Evolutionary conservation across 345 rosid genomes (phyloP).

Genomic region (Lepidium aucheri): DNA sequence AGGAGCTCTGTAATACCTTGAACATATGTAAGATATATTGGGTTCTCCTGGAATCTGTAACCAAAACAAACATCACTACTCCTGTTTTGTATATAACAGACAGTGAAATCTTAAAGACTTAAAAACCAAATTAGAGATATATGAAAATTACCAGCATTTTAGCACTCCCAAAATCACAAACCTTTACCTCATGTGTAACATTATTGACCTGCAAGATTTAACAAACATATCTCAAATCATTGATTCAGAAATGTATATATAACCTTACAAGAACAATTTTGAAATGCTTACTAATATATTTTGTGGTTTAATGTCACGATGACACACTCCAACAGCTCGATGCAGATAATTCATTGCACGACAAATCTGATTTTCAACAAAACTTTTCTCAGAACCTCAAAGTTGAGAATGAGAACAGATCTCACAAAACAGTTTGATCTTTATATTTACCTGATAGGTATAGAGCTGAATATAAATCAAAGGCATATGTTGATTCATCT

Average conservation of each 20-base stretch:
- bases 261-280: background rate
- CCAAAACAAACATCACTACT: constrained; percentile 10
- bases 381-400: background rate
- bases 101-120: background rate
- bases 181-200: constrained; percentile 77
- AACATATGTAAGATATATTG: constrained; percentile 90
- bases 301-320: constrained; percentile 97
- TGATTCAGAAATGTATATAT: background rate
- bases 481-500: constrained; percentile 82
- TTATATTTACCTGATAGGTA: constrained; percentile 63
- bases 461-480: constrained; percentile 89
- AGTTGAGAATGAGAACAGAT: background rate
- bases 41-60: constrained; percentile 74
- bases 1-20: constrained; percentile 94
- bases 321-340: constrained; percentile 82
- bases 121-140: background rate
- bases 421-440: background rate
- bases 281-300: constrained; percentile 59
- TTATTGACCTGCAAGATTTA: constrained; percentile 65
- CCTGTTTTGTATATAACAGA: background rate
- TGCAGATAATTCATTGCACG: constrained; percentile 94
- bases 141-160: constrained; percentile 62
- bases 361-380: constrained; percentile 54
- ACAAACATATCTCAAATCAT: background rate
- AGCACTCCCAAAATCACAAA: constrained; percentile 97